Evolutionary conservation across 495 filamentous ascomycete genomes (phyloP).

Genomic region (Aspergillus mulundensis): DNA sequence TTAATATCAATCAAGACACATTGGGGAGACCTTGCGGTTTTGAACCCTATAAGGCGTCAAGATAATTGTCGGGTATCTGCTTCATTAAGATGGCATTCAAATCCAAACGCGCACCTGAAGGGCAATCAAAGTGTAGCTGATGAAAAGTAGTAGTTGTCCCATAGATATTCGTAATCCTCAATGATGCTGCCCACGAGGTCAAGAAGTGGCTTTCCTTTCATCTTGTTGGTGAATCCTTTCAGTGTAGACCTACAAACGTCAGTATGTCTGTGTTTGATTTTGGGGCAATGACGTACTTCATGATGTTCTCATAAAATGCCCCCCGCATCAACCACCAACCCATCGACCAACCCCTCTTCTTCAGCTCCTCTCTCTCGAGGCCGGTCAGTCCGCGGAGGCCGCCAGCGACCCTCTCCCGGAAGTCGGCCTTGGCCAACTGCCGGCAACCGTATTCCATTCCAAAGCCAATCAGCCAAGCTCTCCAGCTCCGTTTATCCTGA

Average conservation of each 20-base stretch:
- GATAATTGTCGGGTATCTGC: no score
- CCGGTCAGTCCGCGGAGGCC: slow-evolving; percentile 69
- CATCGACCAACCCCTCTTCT: slow-evolving; percentile 79
- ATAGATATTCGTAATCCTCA: slow-evolving; percentile 95
- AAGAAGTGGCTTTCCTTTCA: slow-evolving; percentile 72
- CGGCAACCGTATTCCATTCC: slow-evolving; percentile 82
- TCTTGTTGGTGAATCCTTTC: slow-evolving; percentile 56
- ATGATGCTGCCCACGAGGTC: slow-evolving; percentile 76
- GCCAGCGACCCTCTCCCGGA: slow-evolving; percentile 60
- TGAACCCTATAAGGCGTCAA: no score
- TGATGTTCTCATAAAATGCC: slow-evolving; percentile 92
- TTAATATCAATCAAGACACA: no score
- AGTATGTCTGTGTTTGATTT: slow-evolving; percentile 19
- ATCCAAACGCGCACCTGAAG: no score
- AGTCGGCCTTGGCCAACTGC: slow-evolving; percentile 73
- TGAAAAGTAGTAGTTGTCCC: slow-evolving; percentile 96
- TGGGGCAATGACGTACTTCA: slow-evolving; percentile 52
- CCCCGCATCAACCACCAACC: slow-evolving; percentile 94
- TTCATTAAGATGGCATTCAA: no score
- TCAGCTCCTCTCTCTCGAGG: slow-evolving; percentile 84
- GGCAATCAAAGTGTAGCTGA: slow-evolving; percentile 65
- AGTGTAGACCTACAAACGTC: slow-evolving; percentile 52
- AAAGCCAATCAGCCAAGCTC: slow-evolving; percentile 86
- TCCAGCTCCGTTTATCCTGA: slow-evolving; percentile 64
- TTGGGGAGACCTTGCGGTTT: no score